phyloP scores from a whole-genome alignment of 2,329 filamentous ascomycete species.

The Alternaria triticimaculans region DNA sequence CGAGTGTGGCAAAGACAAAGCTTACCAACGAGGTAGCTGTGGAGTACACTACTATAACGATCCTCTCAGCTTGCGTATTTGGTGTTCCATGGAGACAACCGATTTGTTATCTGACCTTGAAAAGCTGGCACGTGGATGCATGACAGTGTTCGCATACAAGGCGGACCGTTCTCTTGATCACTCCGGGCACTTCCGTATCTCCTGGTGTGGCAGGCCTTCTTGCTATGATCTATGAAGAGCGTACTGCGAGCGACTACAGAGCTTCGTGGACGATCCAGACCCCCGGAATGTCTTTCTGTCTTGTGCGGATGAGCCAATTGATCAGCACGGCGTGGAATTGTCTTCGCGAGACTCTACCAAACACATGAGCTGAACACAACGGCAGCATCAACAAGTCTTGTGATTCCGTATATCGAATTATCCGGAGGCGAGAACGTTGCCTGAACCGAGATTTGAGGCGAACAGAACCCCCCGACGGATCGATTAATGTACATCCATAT shows the following conservation, averaged over 20 bases:
- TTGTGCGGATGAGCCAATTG: neutral
- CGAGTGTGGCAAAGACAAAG: neutral
- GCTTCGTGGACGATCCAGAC: neutral
- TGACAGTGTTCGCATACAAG: neutral
- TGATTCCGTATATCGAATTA: conserved; percentile 21
- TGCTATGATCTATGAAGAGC: neutral
- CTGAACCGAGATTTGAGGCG: conserved; percentile 15
- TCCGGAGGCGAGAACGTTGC: conserved; percentile 13
- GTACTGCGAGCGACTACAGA: neutral
- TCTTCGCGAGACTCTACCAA: conserved; percentile 1
- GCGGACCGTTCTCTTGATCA: neutral
- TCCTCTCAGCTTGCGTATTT: neutral
- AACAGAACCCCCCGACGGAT: conserved; percentile 11
- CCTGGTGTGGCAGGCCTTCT: neutral
- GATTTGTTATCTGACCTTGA: neutral
- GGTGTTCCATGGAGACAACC: neutral
- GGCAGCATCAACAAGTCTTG: neutral
- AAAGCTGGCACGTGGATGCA: neutral
- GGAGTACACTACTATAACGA: neutral
- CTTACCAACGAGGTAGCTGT: neutral
- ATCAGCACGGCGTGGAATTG: conserved; percentile 1
- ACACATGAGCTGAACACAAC: neutral
- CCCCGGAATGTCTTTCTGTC: neutral
- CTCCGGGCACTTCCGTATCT: neutral
- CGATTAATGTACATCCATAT: conserved; percentile 33